Base-by-base conservation (phyloP, 2,329 filamentous ascomycete genomes). In the Chrysosphaeria jannelii region DNA sequence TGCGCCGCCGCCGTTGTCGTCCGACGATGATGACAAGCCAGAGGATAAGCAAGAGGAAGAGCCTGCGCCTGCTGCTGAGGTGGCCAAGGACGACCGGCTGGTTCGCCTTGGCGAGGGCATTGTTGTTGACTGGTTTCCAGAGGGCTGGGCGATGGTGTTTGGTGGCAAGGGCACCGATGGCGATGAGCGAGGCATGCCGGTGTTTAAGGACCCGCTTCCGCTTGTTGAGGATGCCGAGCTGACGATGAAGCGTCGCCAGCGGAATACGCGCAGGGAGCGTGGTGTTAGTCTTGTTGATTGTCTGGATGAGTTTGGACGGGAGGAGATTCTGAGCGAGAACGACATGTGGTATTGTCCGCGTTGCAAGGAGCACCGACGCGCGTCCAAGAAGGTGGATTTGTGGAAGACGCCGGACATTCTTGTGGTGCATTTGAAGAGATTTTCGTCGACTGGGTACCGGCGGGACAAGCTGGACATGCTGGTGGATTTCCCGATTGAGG, bases 341-440 rank as follows among this genome's bases (percentile, higher is more conserved):
- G 88, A 97, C 40, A 81, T 76, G 29, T 97, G 85, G 85, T 93
- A 88, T 40, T 97, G 85, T 39, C 81, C 76, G 27, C 63, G 76
- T 14, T 97, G 85, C 54, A 93, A 93, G 42, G 75, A 90, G 35
- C 70, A 89, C 36, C 65, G 76, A 10, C 67, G 76, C 29, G 85
- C 85, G 11, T 79, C 69, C 46, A 97, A 97, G 51, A 91, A 85
- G 37, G 76, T 97, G 25, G 79, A 93, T 38, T 59, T 97, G 10
- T 97, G 85, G 85, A 91, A 81, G 38, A 69, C 74, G 3, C 85
- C 85, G 1, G 85, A 97, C 41, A 88, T 93, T 29, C 57, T 97
- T 10, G 70, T 93, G 20, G 70, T 91, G 30, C 85, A 97, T 39
- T 54, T 97, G 23, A 97, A 97, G 51, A 65, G 85, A 5, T 97